Percentiles rank a stretch among this genome's conserved stretches.
These are phyloP conservation scores for Hygrophila difformis DNA, from an alignment of 257 asterid species.

Conservation along the genomic window DNA sequence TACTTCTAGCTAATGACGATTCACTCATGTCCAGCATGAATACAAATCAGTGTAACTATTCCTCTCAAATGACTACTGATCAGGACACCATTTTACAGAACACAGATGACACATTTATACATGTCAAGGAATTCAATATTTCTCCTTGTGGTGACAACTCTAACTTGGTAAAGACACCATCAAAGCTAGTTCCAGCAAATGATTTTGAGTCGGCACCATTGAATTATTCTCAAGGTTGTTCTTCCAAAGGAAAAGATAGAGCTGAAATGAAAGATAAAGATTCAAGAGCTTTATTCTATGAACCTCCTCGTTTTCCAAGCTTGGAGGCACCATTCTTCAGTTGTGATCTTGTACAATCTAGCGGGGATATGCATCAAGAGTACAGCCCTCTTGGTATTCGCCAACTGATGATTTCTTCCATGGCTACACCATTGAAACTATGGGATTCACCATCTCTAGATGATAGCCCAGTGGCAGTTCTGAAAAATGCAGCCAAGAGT, in stretches of 20 bases:
- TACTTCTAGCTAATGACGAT: slow-evolving; percentile 30
- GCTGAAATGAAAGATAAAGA: slow-evolving; percentile 33
- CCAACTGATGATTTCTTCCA: slow-evolving; percentile 78
- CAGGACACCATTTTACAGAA: slow-evolving; percentile 26
- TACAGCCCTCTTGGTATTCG: slow-evolving; percentile 97
- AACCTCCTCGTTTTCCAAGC: slow-evolving; percentile 95
- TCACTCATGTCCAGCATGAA: slow-evolving; percentile 27
- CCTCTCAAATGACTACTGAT: slow-evolving; percentile 26
- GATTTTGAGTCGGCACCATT: slow-evolving; percentile 38
- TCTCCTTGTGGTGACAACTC: slow-evolving; percentile 26
- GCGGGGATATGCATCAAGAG: slow-evolving; percentile 75
- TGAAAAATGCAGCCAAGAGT: slow-evolving; percentile 85
- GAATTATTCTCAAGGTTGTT: slow-evolving; percentile 29
- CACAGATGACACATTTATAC: slow-evolving; percentile 28
- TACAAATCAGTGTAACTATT: slow-evolving; percentile 34
- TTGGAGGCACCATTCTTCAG: slow-evolving; percentile 82
- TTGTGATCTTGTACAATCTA: slow-evolving; percentile 80
- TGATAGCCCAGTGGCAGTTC: slow-evolving; percentile 64
- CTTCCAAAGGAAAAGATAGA: slow-evolving; percentile 25
- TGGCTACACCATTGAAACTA: slow-evolving; percentile 62
- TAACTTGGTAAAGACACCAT: slow-evolving; percentile 23
- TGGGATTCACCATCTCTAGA: slow-evolving; percentile 96
- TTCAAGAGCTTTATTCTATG: slow-evolving; percentile 61
- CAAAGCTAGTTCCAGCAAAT: slow-evolving; percentile 42
- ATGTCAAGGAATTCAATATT: slow-evolving; percentile 27